Evolutionary conservation across 345 rosid genomes (phyloP), one percentile per base, ranked within the genome.

Genomic region (Anacardium occidentale): DNA sequence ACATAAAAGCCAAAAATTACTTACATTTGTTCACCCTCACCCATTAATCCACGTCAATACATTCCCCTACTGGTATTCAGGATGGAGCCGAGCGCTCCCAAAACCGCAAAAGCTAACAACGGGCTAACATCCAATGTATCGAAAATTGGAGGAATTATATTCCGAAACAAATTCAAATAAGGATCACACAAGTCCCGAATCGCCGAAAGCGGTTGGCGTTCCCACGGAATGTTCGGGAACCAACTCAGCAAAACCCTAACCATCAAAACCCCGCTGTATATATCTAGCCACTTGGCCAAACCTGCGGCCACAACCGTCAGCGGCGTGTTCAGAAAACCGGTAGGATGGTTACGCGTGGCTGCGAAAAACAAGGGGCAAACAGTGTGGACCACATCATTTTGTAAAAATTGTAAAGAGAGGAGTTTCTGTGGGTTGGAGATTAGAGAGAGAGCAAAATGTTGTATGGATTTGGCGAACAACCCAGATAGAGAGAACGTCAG

Each of bases 151-250:
- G 97, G 97, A 62, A 90, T 89, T 29, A 94, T 79, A 58, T 88
- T 92, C 85, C 97, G 85, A 63, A 94, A 94, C 80, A 94, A 82
- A 77, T 89, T 92, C 73, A 94, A 77, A 57, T 94, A 92, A 4
- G 97, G 98, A 77, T 92, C 98, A 9, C 95, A 92, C 0, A 92
- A 84, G 81, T 89, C 97, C 70, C 95, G 82, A 8, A 92, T 87
- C 1, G 97, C 97, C 6, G 93, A 85, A 40, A 92, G 72, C 1
- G 97, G 97, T 82, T 90, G 97, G 24, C 91, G 78, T 57, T 94
- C 97, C 98, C 97, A 92, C 0, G 95, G 97, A 5, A 90, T 88
- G 73, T 94, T 94, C 0, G 97, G 98, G 78, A 94, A 94, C 98
- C 97, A 94, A 75, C 97, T 90, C 14, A 92, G 91, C 79, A 94